Conservation (phyloP, 495 filamentous ascomycete genomes). For the Trichocladium uniseriatum region DNA sequence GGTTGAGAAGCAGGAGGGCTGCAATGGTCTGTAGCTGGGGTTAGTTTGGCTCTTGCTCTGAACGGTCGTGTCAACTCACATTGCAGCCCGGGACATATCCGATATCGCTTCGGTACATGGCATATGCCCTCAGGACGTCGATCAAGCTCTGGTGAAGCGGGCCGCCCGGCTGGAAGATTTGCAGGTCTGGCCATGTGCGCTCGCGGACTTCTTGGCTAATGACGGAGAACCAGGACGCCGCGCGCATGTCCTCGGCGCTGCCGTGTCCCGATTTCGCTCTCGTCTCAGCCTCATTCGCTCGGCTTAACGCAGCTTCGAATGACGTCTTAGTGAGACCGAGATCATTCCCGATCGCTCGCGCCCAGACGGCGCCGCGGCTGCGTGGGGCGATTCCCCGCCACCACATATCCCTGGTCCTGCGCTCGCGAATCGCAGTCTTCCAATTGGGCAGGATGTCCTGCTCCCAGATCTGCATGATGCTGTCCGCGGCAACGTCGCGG, state of each 20-base stretch:
- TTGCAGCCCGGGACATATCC: slow-evolving; percentile 84
- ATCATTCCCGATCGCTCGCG: slow-evolving; percentile 79
- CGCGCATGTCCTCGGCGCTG: slow-evolving; percentile 37
- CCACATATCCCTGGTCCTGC: slow-evolving; percentile 79
- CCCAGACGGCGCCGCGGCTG: slow-evolving; percentile 77
- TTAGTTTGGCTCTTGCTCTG: slow-evolving; percentile 9
- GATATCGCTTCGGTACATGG: slow-evolving; percentile 89
- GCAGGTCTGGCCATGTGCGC: slow-evolving; percentile 66
- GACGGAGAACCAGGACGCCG: slow-evolving; percentile 49
- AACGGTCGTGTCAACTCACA: slow-evolving; percentile 37
- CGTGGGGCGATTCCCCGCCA: slow-evolving; percentile 82
- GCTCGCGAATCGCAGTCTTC: slow-evolving; percentile 63
- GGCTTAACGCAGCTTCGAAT: slow-evolving; percentile 67
- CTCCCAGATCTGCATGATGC: slow-evolving; percentile 74
- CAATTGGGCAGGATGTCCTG: slow-evolving; percentile 79
- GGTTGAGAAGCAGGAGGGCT: slow-evolving; percentile 76
- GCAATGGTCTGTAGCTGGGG: slow-evolving; percentile 55
- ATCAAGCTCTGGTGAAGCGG: slow-evolving; percentile 68
- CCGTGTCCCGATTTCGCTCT: slow-evolving; percentile 36
- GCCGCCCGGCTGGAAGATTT: slow-evolving; percentile 69
- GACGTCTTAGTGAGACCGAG: slow-evolving; percentile 66
- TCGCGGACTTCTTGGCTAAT: slow-evolving; percentile 61
- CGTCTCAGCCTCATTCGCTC: slow-evolving; percentile 58
- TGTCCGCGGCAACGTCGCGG: slow-evolving; percentile 53
- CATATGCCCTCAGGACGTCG: slow-evolving; percentile 80